Percentiles rank a stretch among this genome's conserved stretches.
Conservation (phyloP, 1,139 yeast genomes). For the Suzukiozyma palmioleophila region DNA sequence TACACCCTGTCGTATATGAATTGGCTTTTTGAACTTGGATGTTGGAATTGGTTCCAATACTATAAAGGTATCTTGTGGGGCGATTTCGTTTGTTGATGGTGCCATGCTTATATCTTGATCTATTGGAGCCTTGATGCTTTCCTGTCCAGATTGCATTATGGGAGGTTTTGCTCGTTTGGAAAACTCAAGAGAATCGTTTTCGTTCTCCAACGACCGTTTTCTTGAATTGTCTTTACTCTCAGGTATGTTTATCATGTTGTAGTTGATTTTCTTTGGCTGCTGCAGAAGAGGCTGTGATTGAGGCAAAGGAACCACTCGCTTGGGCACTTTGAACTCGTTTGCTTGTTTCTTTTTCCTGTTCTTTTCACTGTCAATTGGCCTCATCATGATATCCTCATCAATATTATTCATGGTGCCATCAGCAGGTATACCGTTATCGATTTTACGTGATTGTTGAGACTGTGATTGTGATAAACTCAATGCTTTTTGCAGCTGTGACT, state of each 20-base stretch:
- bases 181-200: neutral
- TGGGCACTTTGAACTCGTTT: constrained; percentile 40
- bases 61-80: constrained; percentile 8
- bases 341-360: constrained; percentile 18
- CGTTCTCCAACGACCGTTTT: neutral
- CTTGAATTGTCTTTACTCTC: neutral
- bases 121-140: neutral
- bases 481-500: constrained; percentile 31
- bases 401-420: constrained; percentile 37
- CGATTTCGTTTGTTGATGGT: neutral
- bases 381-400: constrained; percentile 42
- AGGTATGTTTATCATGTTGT: neutral
- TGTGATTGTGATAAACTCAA: constrained; percentile 68
- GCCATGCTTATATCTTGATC: neutral
- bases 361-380: constrained; percentile 35
- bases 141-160: neutral
- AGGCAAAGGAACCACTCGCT: constrained; percentile 39
- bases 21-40: constrained; percentile 32
- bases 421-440: constrained; percentile 45
- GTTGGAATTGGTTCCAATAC: constrained; percentile 26
- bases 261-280: constrained; percentile 7
- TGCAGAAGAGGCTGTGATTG: constrained; percentile 30
- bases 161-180: constrained; percentile 1
- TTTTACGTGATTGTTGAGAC: constrained; percentile 55
- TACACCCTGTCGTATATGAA: constrained; percentile 59